Base-by-base conservation (phyloP, 805 yeast species). In the Schwanniomyces yamadae region DNA sequence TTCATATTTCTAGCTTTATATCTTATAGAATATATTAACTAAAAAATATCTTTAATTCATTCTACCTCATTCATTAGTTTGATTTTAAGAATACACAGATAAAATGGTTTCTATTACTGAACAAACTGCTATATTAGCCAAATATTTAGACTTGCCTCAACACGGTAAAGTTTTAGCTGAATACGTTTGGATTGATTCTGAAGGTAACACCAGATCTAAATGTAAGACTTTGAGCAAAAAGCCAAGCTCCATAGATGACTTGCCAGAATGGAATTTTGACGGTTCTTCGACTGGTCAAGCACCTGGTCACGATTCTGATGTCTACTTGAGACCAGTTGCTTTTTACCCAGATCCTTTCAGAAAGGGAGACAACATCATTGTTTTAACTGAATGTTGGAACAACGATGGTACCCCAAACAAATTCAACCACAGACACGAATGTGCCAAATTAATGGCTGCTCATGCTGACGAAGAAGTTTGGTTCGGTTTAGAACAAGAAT, bases 401-500 rank as follows among this genome's bases (percentile, higher is more conserved):
- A 86, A 84, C 71, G 98, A 93, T 60, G 99, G 99, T 60, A 90
- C 97, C 46, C 98, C 99, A 72, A 93, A 93, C 85, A 88, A 88
- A 73, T 86, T 79, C 73, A 93, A 93, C 83, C 97, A 88, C 79
- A 87, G 99, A 78, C 93, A 85, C 66, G 96, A 88, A 69, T 88
- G 95, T 67, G 89, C 84, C 64, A 88, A 90, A 75, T 79, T 93
- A 57, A 86, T 93, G 91, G 80, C 80, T 59, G 96, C 96, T 48
- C 96, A 91, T 71, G 71, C 77, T 54, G 78, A 74, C 48, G 87
- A 85, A 68, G 75, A 77, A 51, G 82, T 88, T 54, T 93, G 99
- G 99, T 93, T 93, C 55, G 99, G 99, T 69, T 77, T 93, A 56
- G 99, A 93, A 74, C 99, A 93, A 76, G 99, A 93, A 71, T 93